Percentiles rank a stretch among this genome's conserved stretches.
Evolutionary conservation across 371 early-diverging fungal species (phyloP).

Genomic region (Blakeslea trispora): DNA sequence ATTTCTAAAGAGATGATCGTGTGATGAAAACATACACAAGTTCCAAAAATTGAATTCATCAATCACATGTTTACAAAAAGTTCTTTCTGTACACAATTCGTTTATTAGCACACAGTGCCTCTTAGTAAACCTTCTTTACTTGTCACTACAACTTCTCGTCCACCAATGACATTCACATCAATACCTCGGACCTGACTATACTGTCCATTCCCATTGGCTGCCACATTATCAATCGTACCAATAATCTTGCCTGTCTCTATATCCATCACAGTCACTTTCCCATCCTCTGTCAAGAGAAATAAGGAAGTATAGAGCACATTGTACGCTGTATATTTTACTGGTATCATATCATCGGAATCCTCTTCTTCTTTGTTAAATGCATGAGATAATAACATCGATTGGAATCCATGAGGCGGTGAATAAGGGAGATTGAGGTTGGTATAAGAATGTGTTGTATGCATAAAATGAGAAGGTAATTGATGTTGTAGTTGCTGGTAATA

Average conservation of each 20-base stretch:
- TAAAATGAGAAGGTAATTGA: not conserved
- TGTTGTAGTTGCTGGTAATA: conserved; percentile 5
- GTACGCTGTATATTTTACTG: conserved; percentile 51
- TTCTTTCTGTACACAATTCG: too few species aligned
- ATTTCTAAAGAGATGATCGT: not conserved
- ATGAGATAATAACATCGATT: conserved; percentile 39
- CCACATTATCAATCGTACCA: conserved; percentile 41
- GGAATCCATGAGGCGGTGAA: conserved; percentile 31
- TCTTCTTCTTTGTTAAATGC: conserved; percentile 32
- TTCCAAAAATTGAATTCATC: too few species aligned
- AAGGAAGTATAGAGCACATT: conserved; percentile 45
- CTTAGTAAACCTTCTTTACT: conserved; percentile 46
- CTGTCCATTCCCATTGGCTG: conserved; percentile 14
- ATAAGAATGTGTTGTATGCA: not conserved
- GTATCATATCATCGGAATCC: conserved; percentile 21
- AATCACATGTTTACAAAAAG: too few species aligned
- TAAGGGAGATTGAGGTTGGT: conserved; percentile 24
- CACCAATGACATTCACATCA: conserved; percentile 49
- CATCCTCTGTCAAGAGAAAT: conserved; percentile 49
- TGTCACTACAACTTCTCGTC: conserved; percentile 46
- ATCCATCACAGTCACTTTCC: conserved; percentile 48
- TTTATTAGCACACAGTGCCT: conserved; percentile 22
- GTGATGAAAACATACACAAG: not conserved
- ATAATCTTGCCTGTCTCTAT: conserved; percentile 47
- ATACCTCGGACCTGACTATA: conserved; percentile 34